Evolutionary conservation across 2,329 filamentous ascomycete species (phyloP).

Genomic region (Penicillium polonicum): DNA sequence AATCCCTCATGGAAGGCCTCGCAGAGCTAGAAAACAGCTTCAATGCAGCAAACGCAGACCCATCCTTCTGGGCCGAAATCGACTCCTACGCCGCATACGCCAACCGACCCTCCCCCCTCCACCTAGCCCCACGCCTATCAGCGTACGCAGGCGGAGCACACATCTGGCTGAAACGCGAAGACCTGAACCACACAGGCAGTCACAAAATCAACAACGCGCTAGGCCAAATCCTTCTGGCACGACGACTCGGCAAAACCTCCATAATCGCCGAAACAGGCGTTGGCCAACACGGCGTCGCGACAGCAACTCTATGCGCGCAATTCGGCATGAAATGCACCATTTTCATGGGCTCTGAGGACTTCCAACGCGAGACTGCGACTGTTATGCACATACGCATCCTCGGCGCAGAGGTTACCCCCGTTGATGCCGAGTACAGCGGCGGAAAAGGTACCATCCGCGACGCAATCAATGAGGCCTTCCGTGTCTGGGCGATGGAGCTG

Average conservation of each 20-base stretch:
- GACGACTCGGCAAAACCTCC: slow-evolving; percentile 83
- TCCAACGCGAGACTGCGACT: slow-evolving; percentile 86
- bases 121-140: slow-evolving; percentile 80
- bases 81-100: slow-evolving; percentile 91
- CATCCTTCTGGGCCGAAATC: slow-evolving; percentile 92
- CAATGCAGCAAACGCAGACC: slow-evolving; percentile 77
- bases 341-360: slow-evolving; percentile 96
- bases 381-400: slow-evolving; percentile 95
- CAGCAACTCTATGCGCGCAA: slow-evolving; percentile 92
- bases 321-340: slow-evolving; percentile 97
- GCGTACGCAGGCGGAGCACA: slow-evolving; percentile 84
- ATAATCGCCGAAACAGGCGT: slow-evolving; percentile 97
- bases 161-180: slow-evolving; percentile 96
- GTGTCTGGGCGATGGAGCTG: slow-evolving; percentile 84
- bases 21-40: slow-evolving; percentile 85
- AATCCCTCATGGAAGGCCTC: slow-evolving; percentile 93
- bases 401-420: slow-evolving; percentile 83
- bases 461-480: slow-evolving; percentile 88
- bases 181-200: slow-evolving; percentile 92
- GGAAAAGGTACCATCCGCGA: slow-evolving; percentile 79
- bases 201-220: slow-evolving; percentile 99
- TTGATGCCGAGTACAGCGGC: slow-evolving; percentile 46
- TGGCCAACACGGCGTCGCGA: slow-evolving; percentile 93
- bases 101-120: slow-evolving; percentile 83
- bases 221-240: slow-evolving; percentile 86